Percentiles rank a stretch among this genome's conserved stretches.
phyloP scores from a whole-genome alignment of 768 basidiomycete genomes.

The Coprinellus micaceus region DNA sequence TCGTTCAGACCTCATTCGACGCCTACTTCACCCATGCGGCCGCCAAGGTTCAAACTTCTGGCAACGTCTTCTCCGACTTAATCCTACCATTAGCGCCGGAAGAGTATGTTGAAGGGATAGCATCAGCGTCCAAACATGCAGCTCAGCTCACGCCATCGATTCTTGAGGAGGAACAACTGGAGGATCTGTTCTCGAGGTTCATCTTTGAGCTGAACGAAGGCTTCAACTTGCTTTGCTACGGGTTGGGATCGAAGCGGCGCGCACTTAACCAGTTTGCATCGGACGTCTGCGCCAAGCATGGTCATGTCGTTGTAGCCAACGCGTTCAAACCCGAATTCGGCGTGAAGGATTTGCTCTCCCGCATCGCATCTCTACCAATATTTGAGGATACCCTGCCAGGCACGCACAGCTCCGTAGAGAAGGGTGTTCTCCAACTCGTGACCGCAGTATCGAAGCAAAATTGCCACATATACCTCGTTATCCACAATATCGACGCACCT shows the following conservation, averaged over 20 bases:
- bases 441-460: constrained; percentile 50
- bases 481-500: constrained; percentile 87
- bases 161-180: constrained; percentile 28
- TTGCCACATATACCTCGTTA: constrained; percentile 65
- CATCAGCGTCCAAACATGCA: constrained; percentile 24
- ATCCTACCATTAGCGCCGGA: constrained; percentile 68
- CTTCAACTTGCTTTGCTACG: constrained; percentile 87
- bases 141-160: constrained; percentile 32
- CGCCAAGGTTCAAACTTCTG: constrained; percentile 66
- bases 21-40: constrained; percentile 73
- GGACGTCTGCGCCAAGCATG: constrained; percentile 49
- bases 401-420: constrained; percentile 46
- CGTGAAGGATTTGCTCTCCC: constrained; percentile 63
- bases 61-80: constrained; percentile 73
- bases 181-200: constrained; percentile 54
- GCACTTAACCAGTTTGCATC: constrained; percentile 74
- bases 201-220: constrained; percentile 72
- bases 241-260: constrained; percentile 81
- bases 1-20: constrained; percentile 74
- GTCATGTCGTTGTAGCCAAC: constrained; percentile 76
- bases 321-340: constrained; percentile 68
- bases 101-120: constrained; percentile 49
- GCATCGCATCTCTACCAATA: constrained; percentile 52
- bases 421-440: constrained; percentile 62
- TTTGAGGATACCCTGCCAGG: constrained; percentile 28